Evolutionary conservation across 2,329 filamentous ascomycete genomes (phyloP).

Genomic region (Arthroderma uncinatum): DNA sequence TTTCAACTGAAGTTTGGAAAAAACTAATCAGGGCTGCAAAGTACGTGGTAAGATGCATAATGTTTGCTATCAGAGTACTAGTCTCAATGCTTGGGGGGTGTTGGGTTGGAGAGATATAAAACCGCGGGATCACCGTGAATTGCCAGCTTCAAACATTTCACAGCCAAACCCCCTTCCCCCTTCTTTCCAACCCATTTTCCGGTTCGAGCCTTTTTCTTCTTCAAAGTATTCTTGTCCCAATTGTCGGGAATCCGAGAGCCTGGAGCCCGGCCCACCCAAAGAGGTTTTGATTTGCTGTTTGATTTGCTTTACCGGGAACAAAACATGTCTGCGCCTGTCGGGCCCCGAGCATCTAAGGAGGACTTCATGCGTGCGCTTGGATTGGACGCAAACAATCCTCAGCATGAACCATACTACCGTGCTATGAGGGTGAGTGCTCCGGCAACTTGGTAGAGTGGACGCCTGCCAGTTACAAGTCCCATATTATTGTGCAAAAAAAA

Average conservation of each 20-base stretch:
- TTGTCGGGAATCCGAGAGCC: neutral
- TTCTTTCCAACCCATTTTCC: neutral
- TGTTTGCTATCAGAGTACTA: conserved; percentile 10
- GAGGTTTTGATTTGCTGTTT: neutral
- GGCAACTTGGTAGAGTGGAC: neutral
- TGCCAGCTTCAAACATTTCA: neutral
- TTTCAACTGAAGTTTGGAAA: conserved; percentile 1
- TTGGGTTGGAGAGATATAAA: conserved; percentile 5
- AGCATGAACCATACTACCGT: conserved; percentile 35
- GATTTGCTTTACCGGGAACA: conserved; percentile 3
- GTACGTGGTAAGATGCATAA: conserved; percentile 11
- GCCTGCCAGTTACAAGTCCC: neutral
- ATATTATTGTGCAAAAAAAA: neutral
- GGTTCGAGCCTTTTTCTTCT: neutral
- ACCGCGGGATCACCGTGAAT: neutral
- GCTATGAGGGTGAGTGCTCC: conserved; percentile 33
- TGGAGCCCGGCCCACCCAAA: neutral
- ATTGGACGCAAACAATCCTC: conserved; percentile 31
- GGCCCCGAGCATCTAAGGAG: conserved; percentile 36
- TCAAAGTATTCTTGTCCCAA: neutral
- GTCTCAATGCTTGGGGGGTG: neutral
- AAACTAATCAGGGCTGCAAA: neutral
- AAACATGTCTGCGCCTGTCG: conserved; percentile 26
- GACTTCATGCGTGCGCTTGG: conserved; percentile 38
- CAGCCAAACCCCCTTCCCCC: neutral